phyloP scores from a whole-genome alignment of 441 rosid species.

The Jatropha podagrica region DNA sequence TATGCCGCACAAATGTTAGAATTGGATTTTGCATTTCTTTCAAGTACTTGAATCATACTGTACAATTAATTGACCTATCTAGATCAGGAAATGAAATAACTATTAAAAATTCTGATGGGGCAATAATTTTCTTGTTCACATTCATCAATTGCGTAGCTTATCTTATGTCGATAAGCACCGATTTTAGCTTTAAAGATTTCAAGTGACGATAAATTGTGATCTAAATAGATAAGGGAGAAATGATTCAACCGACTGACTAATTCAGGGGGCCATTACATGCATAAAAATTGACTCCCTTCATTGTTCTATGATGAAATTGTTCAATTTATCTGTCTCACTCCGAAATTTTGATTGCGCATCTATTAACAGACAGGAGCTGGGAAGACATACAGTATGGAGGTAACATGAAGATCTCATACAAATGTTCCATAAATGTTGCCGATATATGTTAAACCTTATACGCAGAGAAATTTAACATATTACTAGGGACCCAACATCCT shows the following conservation, averaged over 20 bases:
- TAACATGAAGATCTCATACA: constrained; percentile 23
- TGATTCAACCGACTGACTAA: constrained; percentile 21
- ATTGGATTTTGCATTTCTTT: not conserved
- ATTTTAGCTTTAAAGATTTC: not conserved
- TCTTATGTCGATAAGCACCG: not conserved
- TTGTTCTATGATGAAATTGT: not conserved
- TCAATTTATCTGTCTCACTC: constrained; percentile 1
- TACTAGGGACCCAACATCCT: constrained; percentile 65
- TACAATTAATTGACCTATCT: not conserved
- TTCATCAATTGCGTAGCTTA: too few relatives aligned
- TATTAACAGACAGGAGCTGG: constrained; percentile 90
- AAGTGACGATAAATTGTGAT: not conserved
- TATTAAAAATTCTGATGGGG: not conserved
- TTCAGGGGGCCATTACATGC: not conserved
- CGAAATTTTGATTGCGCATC: constrained; percentile 16
- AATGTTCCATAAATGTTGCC: constrained; percentile 1
- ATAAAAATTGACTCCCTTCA: not conserved
- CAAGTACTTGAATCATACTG: not conserved
- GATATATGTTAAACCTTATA: not conserved
- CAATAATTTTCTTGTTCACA: not conserved
- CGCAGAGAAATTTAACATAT: constrained; percentile 11
- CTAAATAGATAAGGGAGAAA: not conserved
- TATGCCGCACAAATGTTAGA: not conserved
- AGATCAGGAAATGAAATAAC: not conserved
- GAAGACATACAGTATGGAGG: constrained; percentile 92